Evolutionary conservation across 257 asterid species (phyloP).

Genomic region (Primulina eburnea): DNA sequence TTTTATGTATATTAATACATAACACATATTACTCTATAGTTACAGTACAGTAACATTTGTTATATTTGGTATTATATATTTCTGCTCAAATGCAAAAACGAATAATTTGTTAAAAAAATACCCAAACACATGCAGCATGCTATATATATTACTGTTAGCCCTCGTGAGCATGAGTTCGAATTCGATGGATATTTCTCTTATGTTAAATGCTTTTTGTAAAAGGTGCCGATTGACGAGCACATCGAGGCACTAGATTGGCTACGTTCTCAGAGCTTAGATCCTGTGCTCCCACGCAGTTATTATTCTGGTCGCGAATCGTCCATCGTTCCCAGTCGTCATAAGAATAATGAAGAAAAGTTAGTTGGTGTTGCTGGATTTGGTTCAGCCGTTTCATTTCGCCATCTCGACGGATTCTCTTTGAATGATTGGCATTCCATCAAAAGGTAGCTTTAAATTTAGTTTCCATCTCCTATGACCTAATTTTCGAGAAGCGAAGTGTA

Average conservation of each 20-base stretch:
- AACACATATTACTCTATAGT: too few relatives aligned
- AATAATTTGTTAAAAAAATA: background rate
- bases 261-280: conserved; percentile 51
- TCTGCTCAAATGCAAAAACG: too few relatives aligned
- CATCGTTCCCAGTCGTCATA: conserved; percentile 24
- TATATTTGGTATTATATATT: too few relatives aligned
- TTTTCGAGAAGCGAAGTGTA: background rate
- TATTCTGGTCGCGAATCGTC: conserved; percentile 75
- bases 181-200: background rate
- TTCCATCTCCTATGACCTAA: background rate
- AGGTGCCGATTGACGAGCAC: conserved; percentile 77
- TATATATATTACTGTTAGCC: background rate
- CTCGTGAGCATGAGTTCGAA: background rate
- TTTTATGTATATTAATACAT: too few relatives aligned
- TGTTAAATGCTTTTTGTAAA: background rate
- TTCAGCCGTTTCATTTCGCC: conserved; percentile 83
- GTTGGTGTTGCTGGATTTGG: conserved; percentile 92
- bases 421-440: conserved; percentile 79
- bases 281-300: conserved; percentile 71
- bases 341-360: conserved; percentile 32
- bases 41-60: too few relatives aligned
- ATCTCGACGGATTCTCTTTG: conserved; percentile 60
- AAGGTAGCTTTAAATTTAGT: conserved; percentile 38
- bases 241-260: conserved; percentile 87
- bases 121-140: background rate